Percentiles rank a stretch among this genome's conserved stretches.
phyloP scores from a whole-genome alignment of 169 alveolate species.

The Cyclospora cayetanensis region DNA sequence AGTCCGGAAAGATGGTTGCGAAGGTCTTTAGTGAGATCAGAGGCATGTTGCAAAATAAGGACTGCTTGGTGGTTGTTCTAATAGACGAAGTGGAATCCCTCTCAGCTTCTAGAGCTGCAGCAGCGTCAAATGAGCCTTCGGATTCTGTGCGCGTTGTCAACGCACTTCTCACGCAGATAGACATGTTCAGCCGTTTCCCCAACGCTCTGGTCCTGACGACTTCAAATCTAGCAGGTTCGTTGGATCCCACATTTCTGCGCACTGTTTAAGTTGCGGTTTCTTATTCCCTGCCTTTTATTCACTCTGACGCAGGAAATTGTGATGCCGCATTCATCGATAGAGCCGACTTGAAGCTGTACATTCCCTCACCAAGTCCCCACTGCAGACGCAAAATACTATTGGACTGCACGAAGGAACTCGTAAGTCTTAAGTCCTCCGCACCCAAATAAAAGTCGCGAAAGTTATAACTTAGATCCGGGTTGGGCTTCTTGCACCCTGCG shows the following conservation, averaged over 20 bases:
- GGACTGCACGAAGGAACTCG: conserved; percentile 80
- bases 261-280: background rate
- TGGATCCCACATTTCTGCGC: background rate
- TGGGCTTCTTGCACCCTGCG: background rate
- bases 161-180: conserved; percentile 84
- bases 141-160: conserved; percentile 85
- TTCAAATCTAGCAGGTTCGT: conserved; percentile 81
- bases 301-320: conserved; percentile 72
- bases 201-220: conserved; percentile 83
- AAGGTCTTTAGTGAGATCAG: conserved; percentile 78
- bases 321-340: conserved; percentile 86
- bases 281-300: background rate
- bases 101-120: conserved; percentile 80
- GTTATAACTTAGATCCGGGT: too few species aligned
- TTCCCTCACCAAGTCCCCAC: conserved; percentile 79
- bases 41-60: conserved; percentile 75
- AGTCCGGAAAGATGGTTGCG: conserved; percentile 84
- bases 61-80: conserved; percentile 76
- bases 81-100: conserved; percentile 86
- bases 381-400: conserved; percentile 80
- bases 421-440: background rate
- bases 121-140: conserved; percentile 84
- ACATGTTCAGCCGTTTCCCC: conserved; percentile 76
- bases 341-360: conserved; percentile 82
- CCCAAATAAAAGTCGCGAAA: background rate